Evolutionary conservation across 73 alveolate genomes (phyloP).

Genomic region (Paramecium tetraurelia): DNA sequence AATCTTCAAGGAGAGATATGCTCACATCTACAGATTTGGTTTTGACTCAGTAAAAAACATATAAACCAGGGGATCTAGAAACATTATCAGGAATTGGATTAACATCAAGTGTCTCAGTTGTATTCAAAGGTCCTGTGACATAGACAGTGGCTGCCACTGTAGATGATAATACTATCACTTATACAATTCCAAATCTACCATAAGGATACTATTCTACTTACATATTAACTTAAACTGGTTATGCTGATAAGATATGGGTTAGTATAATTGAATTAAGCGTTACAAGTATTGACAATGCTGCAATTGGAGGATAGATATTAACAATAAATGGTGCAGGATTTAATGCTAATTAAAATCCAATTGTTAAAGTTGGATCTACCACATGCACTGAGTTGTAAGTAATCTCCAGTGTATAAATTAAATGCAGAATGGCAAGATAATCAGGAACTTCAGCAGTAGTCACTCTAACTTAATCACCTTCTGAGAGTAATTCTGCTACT

Average conservation of each 20-base stretch:
- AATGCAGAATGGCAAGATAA: neutral
- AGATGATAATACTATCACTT: neutral
- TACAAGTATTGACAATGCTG: neutral
- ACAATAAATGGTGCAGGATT: conserved; percentile 11
- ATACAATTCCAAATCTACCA: conserved; percentile 24
- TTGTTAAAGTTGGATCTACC: neutral
- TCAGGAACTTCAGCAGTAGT: neutral
- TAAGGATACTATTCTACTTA: conserved; percentile 25
- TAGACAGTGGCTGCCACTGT: neutral
- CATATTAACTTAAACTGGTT: neutral
- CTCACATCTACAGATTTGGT: neutral
- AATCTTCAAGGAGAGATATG: conserved; percentile 6
- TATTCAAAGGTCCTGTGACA: neutral
- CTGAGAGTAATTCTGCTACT: neutral
- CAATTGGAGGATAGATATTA: conserved; percentile 10
- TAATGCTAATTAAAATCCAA: neutral
- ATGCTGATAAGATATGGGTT: conserved; percentile 43
- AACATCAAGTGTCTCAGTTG: neutral
- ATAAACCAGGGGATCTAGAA: neutral
- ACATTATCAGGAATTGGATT: conserved; percentile 8
- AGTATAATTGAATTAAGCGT: neutral
- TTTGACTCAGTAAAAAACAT: neutral
- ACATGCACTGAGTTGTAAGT: neutral
- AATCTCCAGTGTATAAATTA: neutral
- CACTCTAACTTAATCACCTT: neutral